Conservation (phyloP, 2,329 filamentous ascomycete genomes). For the Aspergillus tamarii region DNA sequence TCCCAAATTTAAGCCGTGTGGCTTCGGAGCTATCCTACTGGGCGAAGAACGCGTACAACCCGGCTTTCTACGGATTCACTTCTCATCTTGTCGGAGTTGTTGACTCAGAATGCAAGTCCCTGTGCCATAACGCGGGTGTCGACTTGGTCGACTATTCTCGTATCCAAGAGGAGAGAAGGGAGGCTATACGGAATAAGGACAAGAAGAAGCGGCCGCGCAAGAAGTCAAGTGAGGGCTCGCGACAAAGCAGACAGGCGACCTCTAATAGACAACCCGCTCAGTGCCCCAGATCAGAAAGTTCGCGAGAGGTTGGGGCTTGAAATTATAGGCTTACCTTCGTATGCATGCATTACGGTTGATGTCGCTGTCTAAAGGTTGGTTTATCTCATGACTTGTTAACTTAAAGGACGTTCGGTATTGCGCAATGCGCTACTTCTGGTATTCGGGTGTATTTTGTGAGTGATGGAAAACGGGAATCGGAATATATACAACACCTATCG, state of each 20-base stretch:
- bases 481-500: conserved; percentile 4
- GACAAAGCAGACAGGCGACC: neutral
- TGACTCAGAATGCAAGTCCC: conserved; percentile 40
- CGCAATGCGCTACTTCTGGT: neutral
- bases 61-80: conserved; percentile 47
- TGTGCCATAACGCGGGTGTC: conserved; percentile 41
- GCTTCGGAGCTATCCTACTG: conserved; percentile 47
- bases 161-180: conserved; percentile 27
- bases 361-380: neutral
- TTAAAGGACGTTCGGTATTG: neutral
- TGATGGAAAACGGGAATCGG: conserved; percentile 5
- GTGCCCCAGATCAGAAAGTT: neutral
- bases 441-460: neutral
- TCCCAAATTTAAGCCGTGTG: conserved; percentile 42
- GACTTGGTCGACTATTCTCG: conserved; percentile 35
- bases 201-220: conserved; percentile 25
- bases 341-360: neutral
- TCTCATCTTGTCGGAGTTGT: conserved; percentile 40
- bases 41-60: conserved; percentile 49
- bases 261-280: neutral
- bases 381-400: neutral
- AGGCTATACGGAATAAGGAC: conserved; percentile 25
- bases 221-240: conserved; percentile 10
- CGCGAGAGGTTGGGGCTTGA: neutral
- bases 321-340: neutral